These are phyloP conservation scores for Phoma sp. DNA, from an alignment of 2,329 filamentous ascomycete species.

Conservation along the genomic window DNA sequence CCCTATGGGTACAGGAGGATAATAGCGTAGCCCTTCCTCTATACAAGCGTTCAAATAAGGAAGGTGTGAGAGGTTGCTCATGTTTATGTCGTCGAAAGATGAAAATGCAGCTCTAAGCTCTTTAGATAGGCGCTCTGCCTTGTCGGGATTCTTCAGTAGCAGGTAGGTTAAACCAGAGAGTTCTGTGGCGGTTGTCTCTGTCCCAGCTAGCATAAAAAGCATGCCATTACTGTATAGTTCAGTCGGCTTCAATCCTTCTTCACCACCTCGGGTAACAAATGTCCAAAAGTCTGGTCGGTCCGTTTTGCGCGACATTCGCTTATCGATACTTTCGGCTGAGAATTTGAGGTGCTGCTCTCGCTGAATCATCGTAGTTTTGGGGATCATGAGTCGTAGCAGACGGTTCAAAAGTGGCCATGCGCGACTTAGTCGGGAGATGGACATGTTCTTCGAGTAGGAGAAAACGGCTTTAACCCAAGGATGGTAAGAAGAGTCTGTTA, in stretches of 20 bases:
- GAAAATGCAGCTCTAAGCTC: conserved; percentile 25
- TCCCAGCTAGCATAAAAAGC: conserved; percentile 38
- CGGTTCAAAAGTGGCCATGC: conserved; percentile 7
- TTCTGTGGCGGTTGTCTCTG: conserved; percentile 37
- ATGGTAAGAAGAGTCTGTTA: conserved; percentile 35
- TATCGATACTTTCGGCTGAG: conserved; percentile 26
- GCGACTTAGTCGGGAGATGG: background rate
- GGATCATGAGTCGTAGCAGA: conserved; percentile 13
- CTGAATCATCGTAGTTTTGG: conserved; percentile 13
- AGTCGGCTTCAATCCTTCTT: too few relatives aligned
- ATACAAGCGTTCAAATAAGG: conserved; percentile 52
- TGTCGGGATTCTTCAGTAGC: conserved; percentile 26
- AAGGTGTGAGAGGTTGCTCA: conserved; percentile 25
- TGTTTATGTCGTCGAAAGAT: conserved; percentile 26
- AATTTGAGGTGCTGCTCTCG: conserved; percentile 18
- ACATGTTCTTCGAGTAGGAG: conserved; percentile 23
- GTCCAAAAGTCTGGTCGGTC: background rate
- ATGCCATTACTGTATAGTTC: background rate
- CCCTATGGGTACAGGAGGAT: conserved; percentile 51
- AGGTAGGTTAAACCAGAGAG: conserved; percentile 37
- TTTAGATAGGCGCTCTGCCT: conserved; percentile 21
- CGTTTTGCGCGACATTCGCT: conserved; percentile 27
- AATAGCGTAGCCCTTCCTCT: conserved; percentile 53
- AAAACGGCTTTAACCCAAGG: conserved; percentile 45
- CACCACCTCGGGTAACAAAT: too few relatives aligned